phyloP scores from a whole-genome alignment of 2,329 filamentous ascomycete species.

The Alternaria tenuissima region DNA sequence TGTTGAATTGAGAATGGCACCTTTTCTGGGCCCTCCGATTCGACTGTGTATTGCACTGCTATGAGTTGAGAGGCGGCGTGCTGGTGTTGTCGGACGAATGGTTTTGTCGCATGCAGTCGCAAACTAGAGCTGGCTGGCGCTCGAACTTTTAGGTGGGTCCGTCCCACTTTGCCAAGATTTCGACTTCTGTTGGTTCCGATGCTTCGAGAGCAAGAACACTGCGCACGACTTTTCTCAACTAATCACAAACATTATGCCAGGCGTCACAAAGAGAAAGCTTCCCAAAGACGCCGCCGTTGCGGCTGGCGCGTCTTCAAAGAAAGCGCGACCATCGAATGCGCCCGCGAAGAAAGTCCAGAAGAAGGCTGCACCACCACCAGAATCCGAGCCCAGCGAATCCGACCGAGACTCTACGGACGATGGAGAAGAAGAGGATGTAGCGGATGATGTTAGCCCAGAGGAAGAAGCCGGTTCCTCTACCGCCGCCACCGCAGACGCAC shows the following conservation, averaged over 20 bases:
- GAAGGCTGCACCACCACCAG: conserved; percentile 25
- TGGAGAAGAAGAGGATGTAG: conserved; percentile 12
- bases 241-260: conserved; percentile 45
- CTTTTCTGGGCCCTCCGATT: rapidly evolving
- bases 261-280: conserved; percentile 55
- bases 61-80: background rate
- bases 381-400: conserved; percentile 38
- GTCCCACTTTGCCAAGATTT: conserved; percentile 22
- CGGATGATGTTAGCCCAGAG: background rate
- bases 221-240: conserved; percentile 8
- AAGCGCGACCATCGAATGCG: conserved; percentile 28
- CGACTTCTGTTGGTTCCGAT: conserved; percentile 4
- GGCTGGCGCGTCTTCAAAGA: conserved; percentile 20
- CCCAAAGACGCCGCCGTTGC: conserved; percentile 19
- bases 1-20: background rate
- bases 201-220: background rate
- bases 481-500: conserved; percentile 33
- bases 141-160: conserved; percentile 21
- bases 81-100: background rate
- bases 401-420: conserved; percentile 16
- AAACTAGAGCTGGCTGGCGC: conserved; percentile 9
- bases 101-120: conserved; percentile 11
- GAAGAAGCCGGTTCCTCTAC: conserved; percentile 7
- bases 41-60: background rate
- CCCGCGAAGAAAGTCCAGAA: conserved; percentile 19